phyloP scores from a whole-genome alignment of 345 rosid species.

The Noccaea caerulescens region DNA sequence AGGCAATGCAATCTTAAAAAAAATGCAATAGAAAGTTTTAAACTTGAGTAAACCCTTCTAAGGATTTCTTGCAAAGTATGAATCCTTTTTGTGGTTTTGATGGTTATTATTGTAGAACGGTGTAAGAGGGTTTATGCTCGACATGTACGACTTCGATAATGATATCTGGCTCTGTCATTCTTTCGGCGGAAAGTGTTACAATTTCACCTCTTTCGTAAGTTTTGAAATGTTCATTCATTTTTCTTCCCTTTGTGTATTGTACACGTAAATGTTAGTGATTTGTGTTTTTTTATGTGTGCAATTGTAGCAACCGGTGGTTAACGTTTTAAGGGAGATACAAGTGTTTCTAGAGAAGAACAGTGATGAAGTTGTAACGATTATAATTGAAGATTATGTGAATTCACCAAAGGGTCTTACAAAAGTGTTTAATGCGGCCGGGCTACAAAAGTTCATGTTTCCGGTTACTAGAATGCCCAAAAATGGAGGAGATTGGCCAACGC shows the following conservation, averaged over 20 bases:
- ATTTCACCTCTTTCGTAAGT: slow-evolving; percentile 89
- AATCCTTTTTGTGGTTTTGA: neutral
- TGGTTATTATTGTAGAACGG: slow-evolving; percentile 70
- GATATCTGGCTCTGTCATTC: slow-evolving; percentile 95
- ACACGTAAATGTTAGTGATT: slow-evolving; percentile 9
- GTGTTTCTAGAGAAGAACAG: slow-evolving; percentile 64
- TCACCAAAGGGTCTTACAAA: slow-evolving; percentile 72
- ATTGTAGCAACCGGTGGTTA: slow-evolving; percentile 68
- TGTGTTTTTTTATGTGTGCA: neutral
- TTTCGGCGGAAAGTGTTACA: slow-evolving; percentile 62
- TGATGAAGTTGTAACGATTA: slow-evolving; percentile 75
- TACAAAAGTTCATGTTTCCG: slow-evolving; percentile 78
- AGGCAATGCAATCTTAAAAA: no score
- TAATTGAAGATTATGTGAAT: slow-evolving; percentile 87
- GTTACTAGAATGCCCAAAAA: slow-evolving; percentile 77
- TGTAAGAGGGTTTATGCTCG: slow-evolving; percentile 91
- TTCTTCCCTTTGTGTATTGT: neutral
- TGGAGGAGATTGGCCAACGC: slow-evolving; percentile 85
- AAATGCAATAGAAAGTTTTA: no score
- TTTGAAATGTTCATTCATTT: neutral
- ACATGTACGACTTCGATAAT: slow-evolving; percentile 80
- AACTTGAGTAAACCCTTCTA: neutral
- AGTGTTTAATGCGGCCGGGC: slow-evolving; percentile 74
- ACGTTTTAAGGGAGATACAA: slow-evolving; percentile 67
- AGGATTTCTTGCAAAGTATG: neutral